Conservation (phyloP, 371 early-diverging fungal species). For the Haplosporangium sp. region DNA sequence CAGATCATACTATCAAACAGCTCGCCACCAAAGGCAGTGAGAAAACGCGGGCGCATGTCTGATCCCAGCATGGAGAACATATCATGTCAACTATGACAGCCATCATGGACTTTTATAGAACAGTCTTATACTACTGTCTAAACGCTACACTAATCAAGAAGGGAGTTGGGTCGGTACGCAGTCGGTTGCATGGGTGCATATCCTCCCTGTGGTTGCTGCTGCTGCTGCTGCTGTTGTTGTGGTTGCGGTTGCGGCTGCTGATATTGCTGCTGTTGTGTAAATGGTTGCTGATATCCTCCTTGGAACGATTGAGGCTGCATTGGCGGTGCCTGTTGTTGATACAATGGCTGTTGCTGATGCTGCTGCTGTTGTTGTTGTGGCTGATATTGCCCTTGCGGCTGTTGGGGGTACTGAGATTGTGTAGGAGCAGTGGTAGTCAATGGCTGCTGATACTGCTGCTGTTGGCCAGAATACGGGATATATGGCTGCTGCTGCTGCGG, state of each 20-base stretch:
- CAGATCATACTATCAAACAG: conserved; percentile 16
- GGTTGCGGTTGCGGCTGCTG: conserved; percentile 34
- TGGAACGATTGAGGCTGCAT: conserved; percentile 13
- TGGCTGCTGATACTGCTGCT: conserved; percentile 30
- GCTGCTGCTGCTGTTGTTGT: conserved; percentile 31
- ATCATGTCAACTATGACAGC: not conserved
- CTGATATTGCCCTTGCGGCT: conserved; percentile 42
- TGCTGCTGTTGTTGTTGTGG: conserved; percentile 17
- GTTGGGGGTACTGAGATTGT: conserved; percentile 21
- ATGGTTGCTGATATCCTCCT: conserved; percentile 14
- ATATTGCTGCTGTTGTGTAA: conserved; percentile 9
- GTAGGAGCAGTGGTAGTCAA: not conserved
- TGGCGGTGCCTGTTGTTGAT: conserved; percentile 26
- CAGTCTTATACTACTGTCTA: not conserved
- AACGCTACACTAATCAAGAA: conserved; percentile 31
- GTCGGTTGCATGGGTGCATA: conserved; percentile 37
- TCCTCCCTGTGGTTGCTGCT: conserved; percentile 23
- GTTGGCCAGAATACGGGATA: conserved; percentile 18
- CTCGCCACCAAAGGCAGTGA: not conserved
- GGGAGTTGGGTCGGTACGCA: conserved; percentile 27
- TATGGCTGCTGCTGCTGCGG: conserved; percentile 30
- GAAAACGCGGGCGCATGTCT: not conserved
- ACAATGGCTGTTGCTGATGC: conserved; percentile 13
- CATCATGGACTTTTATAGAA: not conserved
- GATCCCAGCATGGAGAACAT: not conserved